Base-by-base conservation (phyloP, 352 stramenopile species). In the Phytophthora foliorum region DNA sequence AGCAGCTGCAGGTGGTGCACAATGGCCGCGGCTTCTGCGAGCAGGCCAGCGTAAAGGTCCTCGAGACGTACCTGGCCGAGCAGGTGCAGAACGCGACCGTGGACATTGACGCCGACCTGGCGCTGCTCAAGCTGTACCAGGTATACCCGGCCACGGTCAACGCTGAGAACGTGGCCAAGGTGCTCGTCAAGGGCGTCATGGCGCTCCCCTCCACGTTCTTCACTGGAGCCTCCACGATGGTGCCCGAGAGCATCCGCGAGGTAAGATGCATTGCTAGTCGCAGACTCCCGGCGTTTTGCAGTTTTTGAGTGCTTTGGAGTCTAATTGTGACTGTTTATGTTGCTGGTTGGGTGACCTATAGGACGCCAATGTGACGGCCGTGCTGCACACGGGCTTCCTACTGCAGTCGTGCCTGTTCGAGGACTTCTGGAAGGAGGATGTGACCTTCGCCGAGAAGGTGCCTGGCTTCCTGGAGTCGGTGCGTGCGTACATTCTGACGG, bases 71-170 rank as follows among this genome's bases (percentile, higher is more conserved):
- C 74, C 57, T 95, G 49, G 74, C 73, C 34, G 89, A 96, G 77
- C 87, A 96, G 82, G 56, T 95, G 63, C 36, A 75, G 51, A 82
- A 72, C 68, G 62, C 57, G 19, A 82, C 65, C 10, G 76, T 94
- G 31, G 87, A 95, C 56, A 80, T 91, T 27, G 84, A 96, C 73
- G 86, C 89, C 56, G 78, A 90, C 67, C 70, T 96, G 62, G 84
- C 84, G 66, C 80, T 96, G 61, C 77, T 96, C 58, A 93, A 93
- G 76, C 77, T 96, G 51, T 96, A 93, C 77, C 68, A 89, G 46
- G 64, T 96, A 25, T 93, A 93, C 75, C 86, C 87, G 29, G 67
- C 62, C 42, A 72, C 77, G 45, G 49, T 67, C 10, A 86, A 91
- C n/a, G 78, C 78, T 36, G 74, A 81, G 54, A 81, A 89, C 27